Evolutionary conservation across 2,329 filamentous ascomycete species (phyloP).

Genomic region (Alternaria sp.): DNA sequence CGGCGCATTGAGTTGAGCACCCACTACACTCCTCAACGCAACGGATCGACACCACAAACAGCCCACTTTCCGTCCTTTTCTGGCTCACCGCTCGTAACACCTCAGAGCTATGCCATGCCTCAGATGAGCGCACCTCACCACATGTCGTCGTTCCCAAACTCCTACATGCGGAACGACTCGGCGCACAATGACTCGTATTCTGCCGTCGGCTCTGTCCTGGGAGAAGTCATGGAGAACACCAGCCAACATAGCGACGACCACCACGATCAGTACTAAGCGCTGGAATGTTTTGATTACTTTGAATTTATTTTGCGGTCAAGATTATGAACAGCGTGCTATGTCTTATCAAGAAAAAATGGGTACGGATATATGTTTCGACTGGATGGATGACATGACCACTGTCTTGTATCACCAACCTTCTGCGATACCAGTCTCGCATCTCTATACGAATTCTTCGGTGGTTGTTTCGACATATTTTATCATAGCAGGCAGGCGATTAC

Average conservation of each 20-base stretch:
- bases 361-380: slow-evolving; percentile 16
- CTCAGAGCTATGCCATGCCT: slow-evolving; percentile 45
- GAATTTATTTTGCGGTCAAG: slow-evolving; percentile 12
- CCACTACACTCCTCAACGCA: slow-evolving; percentile 46
- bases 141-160: slow-evolving; percentile 45
- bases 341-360: slow-evolving; percentile 4
- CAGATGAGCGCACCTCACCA: slow-evolving; percentile 51
- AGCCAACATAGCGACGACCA: slow-evolving; percentile 43
- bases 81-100: slow-evolving; percentile 47
- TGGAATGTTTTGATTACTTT: slow-evolving; percentile 2
- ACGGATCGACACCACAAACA: slow-evolving; percentile 46
- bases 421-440: slow-evolving; percentile 20
- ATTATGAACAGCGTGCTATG: slow-evolving; percentile 1
- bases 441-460: slow-evolving; percentile 20
- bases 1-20: slow-evolving; percentile 51
- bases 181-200: slow-evolving; percentile 45
- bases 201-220: slow-evolving; percentile 42
- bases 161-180: slow-evolving; percentile 47
- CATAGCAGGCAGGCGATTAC: slow-evolving; percentile 9
- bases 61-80: slow-evolving; percentile 50
- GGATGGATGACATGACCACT: slow-evolving; percentile 9
- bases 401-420: slow-evolving; percentile 3
- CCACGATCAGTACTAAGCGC: slow-evolving; percentile 28
- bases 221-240: slow-evolving; percentile 45
- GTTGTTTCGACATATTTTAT: slow-evolving; percentile 27